Evolutionary conservation across 495 filamentous ascomycete genomes (phyloP).

Genomic region (Physcia stellaris): DNA sequence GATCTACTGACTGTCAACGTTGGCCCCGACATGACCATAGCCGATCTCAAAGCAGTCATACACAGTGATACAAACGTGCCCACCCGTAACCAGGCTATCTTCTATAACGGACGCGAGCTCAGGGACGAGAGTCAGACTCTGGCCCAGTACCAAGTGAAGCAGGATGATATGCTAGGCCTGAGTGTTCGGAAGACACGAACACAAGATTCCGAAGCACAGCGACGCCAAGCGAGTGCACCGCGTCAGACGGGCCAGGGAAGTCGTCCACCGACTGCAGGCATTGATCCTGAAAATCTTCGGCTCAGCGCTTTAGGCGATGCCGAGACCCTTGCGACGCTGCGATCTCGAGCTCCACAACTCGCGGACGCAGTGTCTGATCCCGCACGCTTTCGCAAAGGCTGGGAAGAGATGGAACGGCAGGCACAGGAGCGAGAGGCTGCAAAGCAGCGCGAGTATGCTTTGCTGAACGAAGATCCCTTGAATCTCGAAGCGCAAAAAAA

Average conservation of each 20-base stretch:
- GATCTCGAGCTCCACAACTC: conserved; percentile 57
- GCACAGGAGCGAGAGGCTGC: conserved; percentile 57
- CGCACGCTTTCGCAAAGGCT: conserved; percentile 56
- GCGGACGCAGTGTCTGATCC: conserved; percentile 68
- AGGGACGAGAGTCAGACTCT: conserved; percentile 64
- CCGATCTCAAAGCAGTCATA: conserved; percentile 75
- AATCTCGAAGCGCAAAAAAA: conserved; percentile 78
- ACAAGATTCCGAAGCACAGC: conserved; percentile 3
- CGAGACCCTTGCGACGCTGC: conserved; percentile 49
- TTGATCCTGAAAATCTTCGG: conserved; percentile 72
- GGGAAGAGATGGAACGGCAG: conserved; percentile 46
- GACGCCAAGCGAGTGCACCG: conserved; percentile 6
- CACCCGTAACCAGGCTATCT: conserved; percentile 41
- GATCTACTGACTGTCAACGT: conserved; percentile 79
- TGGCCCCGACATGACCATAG: conserved; percentile 68
- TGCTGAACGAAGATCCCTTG: conserved; percentile 84
- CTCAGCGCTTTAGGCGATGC: conserved; percentile 74
- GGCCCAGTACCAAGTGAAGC: conserved; percentile 63
- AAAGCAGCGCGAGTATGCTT: conserved; percentile 63
- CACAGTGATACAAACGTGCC: conserved; percentile 45
- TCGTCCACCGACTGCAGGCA: conserved; percentile 25
- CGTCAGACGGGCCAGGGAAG: conserved; percentile 3
- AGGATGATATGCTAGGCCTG: conserved; percentile 87
- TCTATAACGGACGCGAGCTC: conserved; percentile 80
- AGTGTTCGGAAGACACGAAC: conserved; percentile 39